phyloP scores from a whole-genome alignment of 2,329 filamentous ascomycete genomes.

The Sclerotinia sclerotiorum region DNA sequence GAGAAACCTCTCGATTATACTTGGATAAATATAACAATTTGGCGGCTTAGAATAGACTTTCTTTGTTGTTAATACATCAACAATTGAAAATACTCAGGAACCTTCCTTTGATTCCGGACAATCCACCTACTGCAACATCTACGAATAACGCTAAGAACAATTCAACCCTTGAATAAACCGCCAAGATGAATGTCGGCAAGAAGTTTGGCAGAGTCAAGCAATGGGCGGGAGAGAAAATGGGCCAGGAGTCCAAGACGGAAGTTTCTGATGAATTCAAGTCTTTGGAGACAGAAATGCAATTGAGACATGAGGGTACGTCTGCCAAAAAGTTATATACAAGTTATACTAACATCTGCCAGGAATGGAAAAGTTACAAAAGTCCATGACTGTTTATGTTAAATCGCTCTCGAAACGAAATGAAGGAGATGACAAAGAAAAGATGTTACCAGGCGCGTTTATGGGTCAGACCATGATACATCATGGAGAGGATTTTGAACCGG shows the following conservation, averaged over 20 bases:
- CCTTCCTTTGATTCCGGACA: neutral
- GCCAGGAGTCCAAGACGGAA: slow-evolving; percentile 80
- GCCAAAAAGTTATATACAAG: neutral
- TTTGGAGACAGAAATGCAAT: slow-evolving; percentile 84
- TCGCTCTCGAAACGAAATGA: slow-evolving; percentile 83
- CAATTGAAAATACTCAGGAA: neutral
- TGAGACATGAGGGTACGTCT: slow-evolving; percentile 78
- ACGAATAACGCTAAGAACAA: neutral
- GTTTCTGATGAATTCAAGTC: slow-evolving; percentile 89
- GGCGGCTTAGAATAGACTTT: neutral
- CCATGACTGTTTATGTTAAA: slow-evolving; percentile 84
- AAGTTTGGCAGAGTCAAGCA: slow-evolving; percentile 95
- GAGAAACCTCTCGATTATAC: neutral
- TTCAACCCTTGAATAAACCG: slow-evolving; percentile 18
- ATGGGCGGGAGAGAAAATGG: slow-evolving; percentile 98
- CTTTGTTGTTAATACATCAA: slow-evolving; percentile 9
- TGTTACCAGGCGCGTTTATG: slow-evolving; percentile 73
- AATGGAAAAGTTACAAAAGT: slow-evolving; percentile 84
- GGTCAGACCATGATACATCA: slow-evolving; percentile 84
- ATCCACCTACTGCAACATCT: neutral
- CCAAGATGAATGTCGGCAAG: slow-evolving; percentile 55
- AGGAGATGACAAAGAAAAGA: slow-evolving; percentile 83
- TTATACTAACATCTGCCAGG: slow-evolving; percentile 53
- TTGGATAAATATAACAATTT: slow-evolving; percentile 13
- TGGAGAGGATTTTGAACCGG: slow-evolving; percentile 86